Base-by-base conservation (phyloP, 345 rosid species). In the Eucalyptus decipiens region DNA sequence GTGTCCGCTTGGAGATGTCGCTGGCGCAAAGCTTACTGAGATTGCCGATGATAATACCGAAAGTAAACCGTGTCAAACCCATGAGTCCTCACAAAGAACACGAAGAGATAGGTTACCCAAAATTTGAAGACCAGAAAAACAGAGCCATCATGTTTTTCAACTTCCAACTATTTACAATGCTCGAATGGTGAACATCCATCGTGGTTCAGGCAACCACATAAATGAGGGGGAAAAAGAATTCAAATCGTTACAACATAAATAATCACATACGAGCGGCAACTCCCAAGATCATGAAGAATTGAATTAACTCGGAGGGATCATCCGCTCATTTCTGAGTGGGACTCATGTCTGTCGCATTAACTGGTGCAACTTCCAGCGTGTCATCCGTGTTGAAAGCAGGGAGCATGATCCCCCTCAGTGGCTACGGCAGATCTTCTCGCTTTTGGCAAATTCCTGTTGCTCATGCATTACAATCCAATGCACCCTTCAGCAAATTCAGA, bases 401-500 rank as follows among this genome's bases (percentile, higher is more conserved):
- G 83, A 40, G 47, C 85, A 40, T 76, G 28, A 37, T 52, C 30
- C 85, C 85, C 85, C 47, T 76, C 56, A 16, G 24, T 43, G 34
- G 90, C 80, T 28, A 81, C 87, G 34, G 69, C 49, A 28, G 24
- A 37, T 85, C 80, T 19, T 34, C 43, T 49, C 65, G 21, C 80
- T 50, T 86, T 54, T 34, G 52, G 67, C 42, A 52, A 49, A 87
- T 45, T 51, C 47, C 58, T 10, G 34, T 32, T 28, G 37, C 86
- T 94, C 94, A 94, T 23, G 94, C 88, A 93, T 95, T 91, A 16
- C 95, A n/a, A 86, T 96, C 99, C n/a, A 97, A 92, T 40, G 92
- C 96, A 10, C 97, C 98, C 93, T 97, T 97, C 14, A 97, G 95
- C 81, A 97, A 90, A 92, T 97, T 95, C 89, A 97, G 93, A 69